Base-by-base conservation (phyloP, 1,284 basidiomycete genomes). In the Papiliotrema terrestris region DNA sequence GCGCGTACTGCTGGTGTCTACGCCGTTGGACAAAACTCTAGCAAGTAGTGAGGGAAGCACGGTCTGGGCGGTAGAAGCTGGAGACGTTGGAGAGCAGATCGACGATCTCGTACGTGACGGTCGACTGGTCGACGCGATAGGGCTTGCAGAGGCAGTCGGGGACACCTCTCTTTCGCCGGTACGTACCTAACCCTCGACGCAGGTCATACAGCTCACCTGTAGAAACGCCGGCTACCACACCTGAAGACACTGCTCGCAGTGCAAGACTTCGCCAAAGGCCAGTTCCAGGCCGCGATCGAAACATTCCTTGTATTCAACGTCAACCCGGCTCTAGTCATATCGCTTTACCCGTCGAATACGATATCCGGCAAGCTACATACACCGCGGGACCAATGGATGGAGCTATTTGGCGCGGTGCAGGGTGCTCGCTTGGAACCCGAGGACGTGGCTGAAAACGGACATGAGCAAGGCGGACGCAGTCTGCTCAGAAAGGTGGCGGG, bases 301-400 rank as follows among this genome's bases (percentile, higher is more conserved):
- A 83, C 85, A 0, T 95, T 98, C 72, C 83, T 94, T 49, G 84
- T 87, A 42, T 84, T 95, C 44, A 88, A 98, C 62, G 81, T 91
- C 59, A 95, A 96, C 67, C 95, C 95, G 0, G 91, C 92, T 2
- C 91, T 94, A 68, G 90, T 98, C 1, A 83, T 98, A 14, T 88
- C 93, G 1, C 79, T 98, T 3, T 98, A 90, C 72, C 90, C 92
- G 0, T 57, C 61, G 8, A 82, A 87, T 45, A 80, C 80, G 17
- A 84, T 98, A 1, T 83, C 92, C 0, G 95, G 95, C 3, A 80
- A 88, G 32, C 76, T 98, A 13, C 80, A 85, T 14, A 82, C 87
- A 0, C 82, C 85, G 15, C 81, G 78, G 36, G 70, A 74, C 4
- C 82, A 82, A n/a, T 95, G 93, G 90, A 87, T 94, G 69, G 78